Base-by-base conservation (phyloP, 805 yeast species). In the Candida ortonii region DNA sequence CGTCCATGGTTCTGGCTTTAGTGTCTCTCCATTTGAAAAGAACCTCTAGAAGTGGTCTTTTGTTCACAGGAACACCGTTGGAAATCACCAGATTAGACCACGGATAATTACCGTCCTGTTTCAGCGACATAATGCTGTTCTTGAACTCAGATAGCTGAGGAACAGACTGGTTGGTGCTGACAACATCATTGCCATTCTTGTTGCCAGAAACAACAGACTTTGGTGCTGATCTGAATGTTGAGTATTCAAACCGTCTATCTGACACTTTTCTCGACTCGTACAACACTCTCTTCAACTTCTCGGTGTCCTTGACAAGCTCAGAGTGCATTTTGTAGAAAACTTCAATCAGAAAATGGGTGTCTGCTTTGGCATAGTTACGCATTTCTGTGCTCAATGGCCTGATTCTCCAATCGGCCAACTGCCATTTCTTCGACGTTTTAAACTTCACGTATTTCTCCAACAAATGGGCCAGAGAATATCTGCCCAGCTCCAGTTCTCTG, bases 371-470 rank as follows among this genome's bases (percentile, higher is more conserved):
- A 57, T 93, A 93, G 11, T 81, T 75, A 41, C 68, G 60, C 89
- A 93, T 82, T 23, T 85, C 78, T 7, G 65, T 57, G 1, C 85
- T 73, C 33, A 93, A 63, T 0, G 98, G 98, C 46, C 98, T 71
- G 6, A 81, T 62, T 55, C 98, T 75, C 98, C 98, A 93, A 60
- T 93, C 98, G 1, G 97, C 95, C 41, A 89, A 64, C 62, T 93
- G 99, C 62, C 89, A 93, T 62, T 89, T 84, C 52, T 93, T 93
- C 10, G 96, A 84, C 0, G 98, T 88, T 44, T 77, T 78, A 60
- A 93, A 93, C 27, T 76, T 70, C 3, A 93, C 95, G 59, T 71
- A 86, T 16, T 70, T 70, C 51, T 90, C 95, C 34, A 93, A 67
- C 30, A 93, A 65, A 55, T 76, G 86, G 0, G 97, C 96, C 34